Percentiles rank a stretch among this genome's conserved stretches.
Conservation (phyloP, 495 filamentous ascomycete species). For the Xylaria intraflava region DNA sequence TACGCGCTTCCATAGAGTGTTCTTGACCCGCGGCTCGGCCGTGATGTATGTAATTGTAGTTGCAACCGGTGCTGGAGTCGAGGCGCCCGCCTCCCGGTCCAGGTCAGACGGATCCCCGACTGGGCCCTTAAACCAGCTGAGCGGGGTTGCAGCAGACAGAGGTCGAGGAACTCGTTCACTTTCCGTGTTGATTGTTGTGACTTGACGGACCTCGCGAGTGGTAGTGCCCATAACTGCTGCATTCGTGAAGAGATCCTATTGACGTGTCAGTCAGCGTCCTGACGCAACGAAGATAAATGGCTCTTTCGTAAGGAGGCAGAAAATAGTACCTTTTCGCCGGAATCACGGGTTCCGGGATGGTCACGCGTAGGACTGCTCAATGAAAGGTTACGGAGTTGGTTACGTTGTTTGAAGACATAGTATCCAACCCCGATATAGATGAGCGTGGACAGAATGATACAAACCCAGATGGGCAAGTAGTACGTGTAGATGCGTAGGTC, state of each 20-base stretch:
- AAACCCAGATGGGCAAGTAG: constrained; percentile 82
- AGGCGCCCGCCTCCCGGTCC: constrained; percentile 7
- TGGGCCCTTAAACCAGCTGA: constrained; percentile 25
- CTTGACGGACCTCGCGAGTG: constrained; percentile 25
- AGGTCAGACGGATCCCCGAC: constrained; percentile 12
- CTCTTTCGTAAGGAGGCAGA: background rate
- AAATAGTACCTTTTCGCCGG: constrained; percentile 35
- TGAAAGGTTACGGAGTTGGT: constrained; percentile 46
- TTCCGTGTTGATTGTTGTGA: constrained; percentile 25
- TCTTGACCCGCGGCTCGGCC: constrained; percentile 14
- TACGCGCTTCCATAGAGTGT: constrained; percentile 11
- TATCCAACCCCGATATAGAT: constrained; percentile 70
- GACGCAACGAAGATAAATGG: background rate
- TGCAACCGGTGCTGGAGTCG: constrained; percentile 14
- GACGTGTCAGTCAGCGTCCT: background rate
- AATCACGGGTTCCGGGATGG: constrained; percentile 20
- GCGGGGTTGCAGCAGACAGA: constrained; percentile 11
- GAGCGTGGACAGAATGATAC: constrained; percentile 57
- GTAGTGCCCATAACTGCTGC: constrained; percentile 28
- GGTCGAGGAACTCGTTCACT: constrained; percentile 13
- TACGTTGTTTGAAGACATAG: constrained; percentile 57
- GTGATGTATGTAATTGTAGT: constrained; percentile 20
- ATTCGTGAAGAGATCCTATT: constrained; percentile 22
- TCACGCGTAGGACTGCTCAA: constrained; percentile 27
- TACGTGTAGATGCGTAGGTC: constrained; percentile 68